Evolutionary conservation across 106 monocot species (phyloP), one percentile per base, ranked within the genome.

Genomic region (Apostasia shenzhenica): DNA sequence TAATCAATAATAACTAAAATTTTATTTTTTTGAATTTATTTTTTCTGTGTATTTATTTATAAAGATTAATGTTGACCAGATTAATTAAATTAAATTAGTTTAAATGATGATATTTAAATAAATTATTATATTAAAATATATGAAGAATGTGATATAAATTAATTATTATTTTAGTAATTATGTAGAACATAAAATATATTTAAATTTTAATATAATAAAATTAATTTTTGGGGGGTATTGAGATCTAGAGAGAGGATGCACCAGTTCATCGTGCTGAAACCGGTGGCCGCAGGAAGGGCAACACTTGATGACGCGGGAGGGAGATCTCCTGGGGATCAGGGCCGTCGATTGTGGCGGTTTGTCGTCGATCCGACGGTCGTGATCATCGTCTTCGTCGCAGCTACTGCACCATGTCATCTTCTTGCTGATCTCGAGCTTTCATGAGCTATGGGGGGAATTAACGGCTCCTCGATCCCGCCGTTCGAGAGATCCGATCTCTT

Each of bases 271-370:
- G 11, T 14, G 52, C 13, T 81, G 76, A 55, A 84, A 48, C 1
- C 51, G 84, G 58, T 87, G 82, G 45, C 82, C 87, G 37, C 91
- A 91, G 5, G 84, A 79, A 3, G 91, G 84, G 70, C 91, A 91
- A 3, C 66, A 49, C 75, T 75, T 83, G 67, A 78, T 58, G 48
- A 58, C 68, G 58, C 50, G 63, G 10, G 65, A 66, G 8, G 54
- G 48, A 7, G 72, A 72, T 63, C 71, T 72, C 61, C 59, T 73
- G 70, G 61, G 54, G 41, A 60, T 55, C 6, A 46, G 46, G 40
- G 70, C 7, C 7, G 75, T 8, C 5, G 72, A 59, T 3, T 68
- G 59, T 14, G 52, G 46, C 14, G 57, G 48, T 59, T 56, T 72
- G 57, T 56, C 77, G 12, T 12, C 2, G 41, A 12, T 12, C 12